These are phyloP conservation scores for Calvatia gigantea DNA, from an alignment of 768 basidiomycete genomes.

Conservation along the genomic window DNA sequence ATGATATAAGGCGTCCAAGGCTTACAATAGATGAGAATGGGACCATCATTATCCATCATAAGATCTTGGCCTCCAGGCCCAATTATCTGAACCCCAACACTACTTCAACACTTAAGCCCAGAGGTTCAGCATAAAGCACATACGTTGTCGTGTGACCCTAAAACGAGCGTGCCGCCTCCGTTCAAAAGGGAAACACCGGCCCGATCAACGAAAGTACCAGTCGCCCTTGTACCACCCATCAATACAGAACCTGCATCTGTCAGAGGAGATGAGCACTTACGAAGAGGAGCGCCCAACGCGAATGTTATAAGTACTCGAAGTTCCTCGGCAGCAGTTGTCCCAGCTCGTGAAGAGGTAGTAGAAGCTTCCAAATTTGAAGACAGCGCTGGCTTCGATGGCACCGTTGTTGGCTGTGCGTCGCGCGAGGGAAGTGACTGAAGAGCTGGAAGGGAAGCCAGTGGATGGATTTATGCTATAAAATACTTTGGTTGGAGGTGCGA, in stretches of 20 bases:
- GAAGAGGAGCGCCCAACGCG: constrained; percentile 48
- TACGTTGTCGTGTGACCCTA: constrained; percentile 41
- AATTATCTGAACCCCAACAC: constrained; percentile 29
- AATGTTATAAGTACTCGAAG: constrained; percentile 55
- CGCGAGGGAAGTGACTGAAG: constrained; percentile 39
- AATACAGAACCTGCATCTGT: neutral
- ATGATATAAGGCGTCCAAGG: neutral
- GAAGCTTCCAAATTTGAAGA: constrained; percentile 40
- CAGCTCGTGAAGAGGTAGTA: constrained; percentile 57
- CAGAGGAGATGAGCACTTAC: constrained; percentile 21
- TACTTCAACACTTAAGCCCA: neutral
- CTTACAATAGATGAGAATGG: constrained; percentile 50
- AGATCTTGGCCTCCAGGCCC: constrained; percentile 58
- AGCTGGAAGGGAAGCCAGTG: constrained; percentile 37
- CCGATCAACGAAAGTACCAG: constrained; percentile 45
- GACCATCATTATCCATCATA: constrained; percentile 39
- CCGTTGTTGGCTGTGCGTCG: constrained; percentile 39
- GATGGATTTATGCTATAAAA: constrained; percentile 30
- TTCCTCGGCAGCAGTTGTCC: constrained; percentile 50
- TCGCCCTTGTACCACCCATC: constrained; percentile 24
- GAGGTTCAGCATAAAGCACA: constrained; percentile 8
- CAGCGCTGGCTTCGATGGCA: constrained; percentile 47
- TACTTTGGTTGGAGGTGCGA: too few relatives aligned
- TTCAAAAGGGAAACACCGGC: constrained; percentile 37
- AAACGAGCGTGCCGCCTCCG: constrained; percentile 52